These are phyloP conservation scores for Ceratobasidium sp. DNA, from an alignment of 1,284 basidiomycete species.

Conservation along the genomic window DNA sequence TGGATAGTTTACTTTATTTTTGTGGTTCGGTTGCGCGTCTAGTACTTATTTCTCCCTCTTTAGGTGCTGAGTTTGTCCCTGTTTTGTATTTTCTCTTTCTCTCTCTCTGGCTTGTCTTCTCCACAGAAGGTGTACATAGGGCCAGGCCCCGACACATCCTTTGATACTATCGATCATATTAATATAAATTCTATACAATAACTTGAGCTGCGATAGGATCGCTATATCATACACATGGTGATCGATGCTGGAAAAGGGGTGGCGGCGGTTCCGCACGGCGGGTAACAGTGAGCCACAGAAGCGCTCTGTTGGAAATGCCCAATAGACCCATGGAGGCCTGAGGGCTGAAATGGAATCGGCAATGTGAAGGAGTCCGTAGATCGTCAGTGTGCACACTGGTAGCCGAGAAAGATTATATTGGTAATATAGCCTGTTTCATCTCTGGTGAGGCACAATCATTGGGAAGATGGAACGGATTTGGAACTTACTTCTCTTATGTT, in stretches of 20 bases:
- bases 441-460: background rate
- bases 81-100: no score
- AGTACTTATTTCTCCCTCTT: no score
- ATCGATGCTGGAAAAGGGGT: slow-evolving; percentile 29
- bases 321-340: slow-evolving; percentile 55
- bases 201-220: slow-evolving; percentile 26
- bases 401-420: slow-evolving; percentile 48
- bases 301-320: slow-evolving; percentile 53
- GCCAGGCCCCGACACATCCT: no score
- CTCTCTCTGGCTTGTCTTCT: no score
- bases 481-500: slow-evolving; percentile 53
- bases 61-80: no score
- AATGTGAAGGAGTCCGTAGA: slow-evolving; percentile 54
- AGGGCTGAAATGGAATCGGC: slow-evolving; percentile 52
- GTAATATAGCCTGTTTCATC: slow-evolving; percentile 51
- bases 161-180: no score
- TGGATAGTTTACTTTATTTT: no score
- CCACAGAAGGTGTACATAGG: no score
- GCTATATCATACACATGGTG: slow-evolving; percentile 9
- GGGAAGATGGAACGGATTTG: background rate
- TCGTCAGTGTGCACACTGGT: slow-evolving; percentile 50
- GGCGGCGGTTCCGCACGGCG: slow-evolving; percentile 41
- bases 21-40: no score
- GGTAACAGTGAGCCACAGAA: slow-evolving; percentile 45
- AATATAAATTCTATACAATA: slow-evolving; percentile 1